These are phyloP conservation scores for Yamadazyma laniorum DNA, from an alignment of 805 yeast genomes.

Conservation along the genomic window DNA sequence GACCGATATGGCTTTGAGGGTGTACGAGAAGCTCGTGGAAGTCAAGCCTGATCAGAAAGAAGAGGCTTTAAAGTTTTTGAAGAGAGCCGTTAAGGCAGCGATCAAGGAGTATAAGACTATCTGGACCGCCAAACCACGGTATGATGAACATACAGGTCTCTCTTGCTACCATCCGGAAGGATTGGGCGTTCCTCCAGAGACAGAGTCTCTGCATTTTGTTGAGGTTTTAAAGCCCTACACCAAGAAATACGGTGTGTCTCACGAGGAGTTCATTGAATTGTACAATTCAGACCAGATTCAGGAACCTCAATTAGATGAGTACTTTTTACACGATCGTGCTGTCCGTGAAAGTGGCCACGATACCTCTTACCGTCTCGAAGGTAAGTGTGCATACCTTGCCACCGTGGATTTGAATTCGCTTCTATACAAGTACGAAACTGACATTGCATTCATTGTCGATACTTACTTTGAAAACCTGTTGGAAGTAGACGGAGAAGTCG, in stretches of 20 bases:
- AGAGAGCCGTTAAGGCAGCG: constrained; percentile 70
- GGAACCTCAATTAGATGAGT: constrained; percentile 85
- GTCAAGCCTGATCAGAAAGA: constrained; percentile 33
- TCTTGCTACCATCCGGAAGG: constrained; percentile 92
- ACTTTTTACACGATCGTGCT: constrained; percentile 88
- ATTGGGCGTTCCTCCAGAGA: constrained; percentile 93
- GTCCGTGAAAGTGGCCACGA: constrained; percentile 97
- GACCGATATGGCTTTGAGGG: constrained; percentile 83
- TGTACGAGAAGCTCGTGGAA: constrained; percentile 57
- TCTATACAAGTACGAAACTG: constrained; percentile 85
- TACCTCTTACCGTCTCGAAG: constrained; percentile 86
- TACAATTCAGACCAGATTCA: constrained; percentile 65
- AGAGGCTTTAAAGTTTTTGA: constrained; percentile 57
- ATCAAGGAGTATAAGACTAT: constrained; percentile 80
- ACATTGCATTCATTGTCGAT: constrained; percentile 67
- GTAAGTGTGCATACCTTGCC: constrained; percentile 83
- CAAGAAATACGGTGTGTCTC: constrained; percentile 53
- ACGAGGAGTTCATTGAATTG: constrained; percentile 57
- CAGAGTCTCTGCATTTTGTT: constrained; percentile 85
- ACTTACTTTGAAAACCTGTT: constrained; percentile 53
- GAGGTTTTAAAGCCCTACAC: constrained; percentile 68
- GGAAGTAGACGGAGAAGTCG: constrained; percentile 21
- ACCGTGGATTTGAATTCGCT: constrained; percentile 87
- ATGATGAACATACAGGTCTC: constrained; percentile 70
- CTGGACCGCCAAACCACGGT: constrained; percentile 76